Evolutionary conservation across 208 protist species (phyloP).

Genomic region (Leishmania martiniquensis): DNA sequence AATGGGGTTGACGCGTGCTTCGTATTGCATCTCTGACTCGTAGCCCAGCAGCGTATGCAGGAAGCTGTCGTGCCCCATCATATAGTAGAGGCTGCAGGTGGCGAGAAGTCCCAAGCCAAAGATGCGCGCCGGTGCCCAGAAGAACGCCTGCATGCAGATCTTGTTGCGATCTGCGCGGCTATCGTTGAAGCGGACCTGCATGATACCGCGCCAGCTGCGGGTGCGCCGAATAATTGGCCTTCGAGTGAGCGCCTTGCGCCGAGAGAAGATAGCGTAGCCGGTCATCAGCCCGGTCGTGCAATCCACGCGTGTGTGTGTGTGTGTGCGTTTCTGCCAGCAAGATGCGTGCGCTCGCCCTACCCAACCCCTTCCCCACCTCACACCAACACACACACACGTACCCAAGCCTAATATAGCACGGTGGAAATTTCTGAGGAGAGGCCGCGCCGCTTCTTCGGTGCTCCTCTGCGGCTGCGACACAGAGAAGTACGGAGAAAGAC

Average conservation of each 20-base stretch:
- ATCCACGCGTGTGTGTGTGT: neutral
- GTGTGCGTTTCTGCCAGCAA: too few relatives aligned
- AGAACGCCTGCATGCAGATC: constrained; percentile 58
- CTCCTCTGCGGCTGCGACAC: neutral
- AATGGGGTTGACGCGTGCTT: constrained; percentile 80
- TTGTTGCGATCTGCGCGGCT: constrained; percentile 69
- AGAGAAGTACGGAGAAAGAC: neutral
- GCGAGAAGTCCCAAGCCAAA: constrained; percentile 66
- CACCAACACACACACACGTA: too few relatives aligned
- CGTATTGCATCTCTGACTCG: constrained; percentile 92
- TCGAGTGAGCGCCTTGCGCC: constrained; percentile 25
- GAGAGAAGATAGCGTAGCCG: constrained; percentile 11
- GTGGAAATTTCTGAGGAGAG: too few relatives aligned
- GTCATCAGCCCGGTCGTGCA: neutral
- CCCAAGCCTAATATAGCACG: too few relatives aligned
- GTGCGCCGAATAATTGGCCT: constrained; percentile 83
- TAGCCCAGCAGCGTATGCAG: constrained; percentile 85
- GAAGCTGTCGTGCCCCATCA: constrained; percentile 83
- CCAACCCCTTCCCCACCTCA: neutral
- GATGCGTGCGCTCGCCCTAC: neutral
- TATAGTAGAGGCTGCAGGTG: constrained; percentile 60
- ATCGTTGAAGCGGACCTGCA: constrained; percentile 91
- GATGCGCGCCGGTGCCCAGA: constrained; percentile 79
- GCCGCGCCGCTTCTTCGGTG: too few relatives aligned
- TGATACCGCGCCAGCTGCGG: constrained; percentile 90